Percentiles rank a stretch among this genome's conserved stretches.
These are phyloP conservation scores for Aspergillus avenaceus DNA, from an alignment of 495 filamentous ascomycete species.

Conservation along the genomic window DNA sequence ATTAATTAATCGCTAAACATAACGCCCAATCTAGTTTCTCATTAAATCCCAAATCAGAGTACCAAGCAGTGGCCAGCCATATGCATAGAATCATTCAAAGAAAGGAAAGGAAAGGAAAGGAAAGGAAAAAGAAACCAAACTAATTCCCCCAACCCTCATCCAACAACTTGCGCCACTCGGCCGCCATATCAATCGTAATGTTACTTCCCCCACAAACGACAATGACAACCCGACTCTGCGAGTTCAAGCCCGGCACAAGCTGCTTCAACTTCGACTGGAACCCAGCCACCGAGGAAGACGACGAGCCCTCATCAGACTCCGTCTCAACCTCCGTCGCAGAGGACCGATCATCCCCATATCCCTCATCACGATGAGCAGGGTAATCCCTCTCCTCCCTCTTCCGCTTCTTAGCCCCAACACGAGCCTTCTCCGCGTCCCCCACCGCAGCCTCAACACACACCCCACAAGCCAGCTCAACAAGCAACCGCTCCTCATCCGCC, in stretches of 20 bases:
- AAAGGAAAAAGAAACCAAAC: slow-evolving; percentile 4
- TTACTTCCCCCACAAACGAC: slow-evolving; percentile 84
- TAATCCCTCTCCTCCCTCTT: slow-evolving; percentile 21
- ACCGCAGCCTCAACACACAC: slow-evolving; percentile 64
- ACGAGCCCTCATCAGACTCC: slow-evolving; percentile 17
- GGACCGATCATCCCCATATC: slow-evolving; percentile 38
- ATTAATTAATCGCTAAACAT: neutral
- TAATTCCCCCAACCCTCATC: slow-evolving; percentile 33
- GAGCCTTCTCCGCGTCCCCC: slow-evolving; percentile 24
- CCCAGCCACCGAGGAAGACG: slow-evolving; percentile 9
- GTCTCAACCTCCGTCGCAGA: slow-evolving; percentile 32
- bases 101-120: slow-evolving; percentile 2
- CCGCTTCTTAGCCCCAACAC: slow-evolving; percentile 27
- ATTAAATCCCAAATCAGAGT: no score
- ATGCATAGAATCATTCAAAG: slow-evolving; percentile 7
- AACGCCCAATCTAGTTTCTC: neutral
- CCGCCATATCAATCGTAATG: slow-evolving; percentile 63
- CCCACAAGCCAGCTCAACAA: slow-evolving; percentile 82
- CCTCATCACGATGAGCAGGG: slow-evolving; percentile 27
- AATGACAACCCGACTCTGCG: slow-evolving; percentile 70
- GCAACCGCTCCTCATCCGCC: slow-evolving; percentile 74
- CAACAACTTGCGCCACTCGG: slow-evolving; percentile 53
- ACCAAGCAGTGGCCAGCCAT: slow-evolving; percentile 13
- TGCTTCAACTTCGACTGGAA: slow-evolving; percentile 52
- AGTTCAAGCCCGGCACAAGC: slow-evolving; percentile 53